Evolutionary conservation across 306 rosid genomes (phyloP), one percentile per base, ranked within the genome.

Genomic region (Malus sylvestris): DNA sequence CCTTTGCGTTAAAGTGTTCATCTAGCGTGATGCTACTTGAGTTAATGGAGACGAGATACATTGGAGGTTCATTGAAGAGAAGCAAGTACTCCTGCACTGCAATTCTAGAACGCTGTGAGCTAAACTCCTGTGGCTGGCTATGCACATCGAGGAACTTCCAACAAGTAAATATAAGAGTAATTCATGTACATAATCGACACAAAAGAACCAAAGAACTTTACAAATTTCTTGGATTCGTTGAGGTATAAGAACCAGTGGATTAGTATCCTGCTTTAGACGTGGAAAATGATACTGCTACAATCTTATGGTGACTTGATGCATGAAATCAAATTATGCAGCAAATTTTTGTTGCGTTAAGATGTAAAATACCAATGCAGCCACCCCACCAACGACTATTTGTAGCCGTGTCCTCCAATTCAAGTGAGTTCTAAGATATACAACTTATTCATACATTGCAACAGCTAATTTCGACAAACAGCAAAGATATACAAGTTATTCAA

Each of bases 1-100:
- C 98, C 89, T 90, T 94, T 38, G 96, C 96, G 29, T 88, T 89
- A 71, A 92, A 94, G 66, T 82, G 84, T 66, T 94, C 95, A 52
- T 94, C 98, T 73, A 94, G 79, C 96, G 92, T 94, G 49, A 94
- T 83, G 74, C 83, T 92, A 89, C 91, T 81, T 19, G 98, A 86
- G 88, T 80, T 84, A 73, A 94, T 86, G 78, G 97, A 89, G 78
- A 94, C 93, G 52, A 89, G 91, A 76, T 84, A 87, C 73, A 83
- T 83, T 6, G 94, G 97, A 22, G 90, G 97, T 46, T 94, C 95
- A 75, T 78, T 87, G 88, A 94, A 94, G 70, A 87, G 88, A 86
- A 90, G 86, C 85, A 94, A 88, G 81, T 94, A 94, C 68, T 94
- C 96, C 97, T 94, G 91, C 89, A 80, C 49, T 29, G 79, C 63